A percentile compares a stretch with the other conserved stretches of the same genome.
phyloP scores from a whole-genome alignment of 257 asterid genomes.

The Solanum gandarillasii region DNA sequence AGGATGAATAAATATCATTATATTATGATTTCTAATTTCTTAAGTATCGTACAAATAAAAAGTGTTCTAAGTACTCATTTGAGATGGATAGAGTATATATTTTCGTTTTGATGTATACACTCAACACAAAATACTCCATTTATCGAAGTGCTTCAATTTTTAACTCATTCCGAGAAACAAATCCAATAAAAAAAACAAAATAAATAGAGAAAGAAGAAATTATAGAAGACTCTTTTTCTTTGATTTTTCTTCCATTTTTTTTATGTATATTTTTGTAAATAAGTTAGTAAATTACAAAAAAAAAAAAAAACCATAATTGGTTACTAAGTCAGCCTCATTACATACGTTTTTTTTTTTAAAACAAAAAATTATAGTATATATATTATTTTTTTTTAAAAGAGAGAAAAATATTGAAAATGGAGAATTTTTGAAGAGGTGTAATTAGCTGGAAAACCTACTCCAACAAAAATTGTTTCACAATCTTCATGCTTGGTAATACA shows the following conservation, averaged over 20 bases:
- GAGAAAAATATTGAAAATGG: constrained; percentile 1
- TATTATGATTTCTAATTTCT: too few species aligned
- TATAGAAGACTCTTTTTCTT: background rate
- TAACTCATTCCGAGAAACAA: too few species aligned
- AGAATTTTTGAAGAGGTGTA: constrained; percentile 17
- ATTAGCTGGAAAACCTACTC: constrained; percentile 75
- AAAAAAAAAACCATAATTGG: too few species aligned
- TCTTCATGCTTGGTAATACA: constrained; percentile 51
- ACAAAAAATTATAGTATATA: too few species aligned
- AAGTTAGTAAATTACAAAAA: background rate
- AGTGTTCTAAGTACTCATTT: too few species aligned
- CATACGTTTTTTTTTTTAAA: too few species aligned
- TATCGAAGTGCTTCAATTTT: background rate
- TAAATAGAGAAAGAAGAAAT: background rate
- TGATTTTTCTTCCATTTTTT: background rate
- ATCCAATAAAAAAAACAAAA: background rate
- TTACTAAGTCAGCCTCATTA: background rate
- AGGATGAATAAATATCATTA: too few species aligned
- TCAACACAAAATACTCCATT: background rate
- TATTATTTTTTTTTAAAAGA: too few species aligned
- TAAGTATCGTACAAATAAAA: too few species aligned
- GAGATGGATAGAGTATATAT: too few species aligned
- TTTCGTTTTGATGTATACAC: background rate
- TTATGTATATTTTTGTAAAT: too few species aligned
- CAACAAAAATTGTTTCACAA: constrained; percentile 61